Evolutionary conservation across 2,329 filamentous ascomycete genomes (phyloP), one percentile per base, ranked within the genome.

Genomic region (Chrysoporthe deuterocubensis): DNA sequence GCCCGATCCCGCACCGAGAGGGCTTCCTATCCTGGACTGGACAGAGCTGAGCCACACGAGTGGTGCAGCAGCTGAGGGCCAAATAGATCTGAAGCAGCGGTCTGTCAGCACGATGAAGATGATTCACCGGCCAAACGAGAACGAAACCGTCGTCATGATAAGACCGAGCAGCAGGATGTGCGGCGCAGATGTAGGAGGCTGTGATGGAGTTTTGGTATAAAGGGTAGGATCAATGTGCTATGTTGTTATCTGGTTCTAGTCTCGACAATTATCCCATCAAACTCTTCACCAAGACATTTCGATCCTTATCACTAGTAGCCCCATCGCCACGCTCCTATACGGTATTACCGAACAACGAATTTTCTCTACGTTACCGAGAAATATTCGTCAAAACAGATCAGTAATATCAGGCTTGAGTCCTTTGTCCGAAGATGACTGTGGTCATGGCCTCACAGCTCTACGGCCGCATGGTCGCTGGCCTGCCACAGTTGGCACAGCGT

Each of bases 391-490:
- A 34, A 1, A 1, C 37, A n/a, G 6, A 11, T 7, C 5, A 40
- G 34, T 40, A 40, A 21, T 40, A 32, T 14, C 34, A 18, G 37
- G 14, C 9, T 21, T 9, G 34, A 14, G 14, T 58, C 16, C 3
- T 16, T 42, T 14, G 16, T 40, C 34, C 32, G 14, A 37, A 37
- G 32, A 42, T 14, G 8, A 34, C 21, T 13, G 21, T 50, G 42
- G 56, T 21, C 16, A 69, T 69, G 67, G 40, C 67, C 34, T 60
- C 64, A 40, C 57, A 62, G 11, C 21, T 68, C 43, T 66, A 66
- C 56, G 50, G 40, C 34, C 63, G 44, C 40, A 58, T 68, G 67
- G 50, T 63, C 18, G 59, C 50, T 42, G 62, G 44, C 21, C 59
- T 68, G 37, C 64, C 66, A 18, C 54, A 56, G 8, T n/a, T 66